These are phyloP conservation scores for Eutypella sp. DNA, from an alignment of 2,329 filamentous ascomycete species.

Conservation along the genomic window DNA sequence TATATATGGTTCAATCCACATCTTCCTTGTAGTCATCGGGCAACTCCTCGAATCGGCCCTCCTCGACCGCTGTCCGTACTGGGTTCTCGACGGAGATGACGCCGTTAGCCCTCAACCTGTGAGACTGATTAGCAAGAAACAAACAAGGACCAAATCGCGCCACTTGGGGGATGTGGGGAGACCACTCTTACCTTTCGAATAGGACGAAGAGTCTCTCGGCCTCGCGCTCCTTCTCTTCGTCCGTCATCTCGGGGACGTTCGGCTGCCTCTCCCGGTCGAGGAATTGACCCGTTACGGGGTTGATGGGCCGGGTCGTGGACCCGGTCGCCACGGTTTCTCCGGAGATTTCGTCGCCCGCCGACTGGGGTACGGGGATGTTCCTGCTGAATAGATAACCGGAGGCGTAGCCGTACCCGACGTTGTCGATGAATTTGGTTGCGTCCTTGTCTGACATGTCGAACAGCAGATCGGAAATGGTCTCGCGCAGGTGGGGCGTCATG, in stretches of 20 bases:
- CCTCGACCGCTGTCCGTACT: conserved; percentile 55
- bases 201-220: conserved; percentile 85
- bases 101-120: conserved; percentile 36
- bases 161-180: no score
- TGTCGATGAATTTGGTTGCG: conserved; percentile 74
- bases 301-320: conserved; percentile 46
- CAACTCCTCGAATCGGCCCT: conserved; percentile 62
- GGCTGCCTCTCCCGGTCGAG: conserved; percentile 60
- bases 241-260: conserved; percentile 69
- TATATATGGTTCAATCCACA: conserved; percentile 13
- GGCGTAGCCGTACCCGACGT: conserved; percentile 92
- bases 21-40: conserved; percentile 28
- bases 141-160: no score
- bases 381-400: conserved; percentile 85
- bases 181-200: conserved; percentile 79
- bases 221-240: conserved; percentile 88
- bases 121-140: conserved; percentile 11
- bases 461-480: conserved; percentile 70
- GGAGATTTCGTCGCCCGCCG: conserved; percentile 53
- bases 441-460: conserved; percentile 85
- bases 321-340: conserved; percentile 27
- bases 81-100: conserved; percentile 66
- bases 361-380: conserved; percentile 71
- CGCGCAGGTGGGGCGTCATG: conserved; percentile 64
- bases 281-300: conserved; percentile 84